Base-by-base conservation (phyloP, 768 basidiomycete species). In the Obba rivulosa region DNA sequence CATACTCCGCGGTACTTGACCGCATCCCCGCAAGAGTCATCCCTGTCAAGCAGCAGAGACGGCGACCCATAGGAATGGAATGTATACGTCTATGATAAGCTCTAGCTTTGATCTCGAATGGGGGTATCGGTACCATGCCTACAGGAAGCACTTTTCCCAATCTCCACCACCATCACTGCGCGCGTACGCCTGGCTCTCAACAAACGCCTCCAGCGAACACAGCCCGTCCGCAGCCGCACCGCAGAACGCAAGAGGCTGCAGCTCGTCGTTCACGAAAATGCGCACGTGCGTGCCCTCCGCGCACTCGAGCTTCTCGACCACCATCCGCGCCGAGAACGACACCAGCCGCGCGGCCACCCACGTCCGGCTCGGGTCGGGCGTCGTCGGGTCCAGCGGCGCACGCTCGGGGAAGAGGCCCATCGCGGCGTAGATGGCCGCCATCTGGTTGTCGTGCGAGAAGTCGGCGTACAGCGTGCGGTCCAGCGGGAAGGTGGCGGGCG, bases 361-460 rank as follows among this genome's bases (percentile, higher is more conserved):
- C 2, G 66, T 58, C 18, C 65, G 51, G 4, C 45, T 37, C 23
- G 51, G 41, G 44, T 62, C 53, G 31, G 58, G 51, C 7, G 50
- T 36, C 36, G 22, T 48, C 18, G 66, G 60, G 51, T 62, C 49
- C n/a, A 64, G 62, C 24, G 54, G 55, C 47, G 34, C 54, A 21
- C 35, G 31, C 37, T 61, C 53, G 45, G 50, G 51, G 59, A 66
- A 68, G 34, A 68, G 60, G 13, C 77, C 90, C 65, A 79, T 48
- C 60, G 87, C 67, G 65, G 75, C 60, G 54, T 82, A 85, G 42
- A 92, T 84, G 31, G 87, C 82, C 35, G 87, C 70, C 79, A 94
- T 87, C 59, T 85, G 72, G 62, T 92, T 89, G 61, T 92, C 90
- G 61, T 93, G 90, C 8, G 86, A 80, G 63, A 93, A 92, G 66